phyloP scores from a whole-genome alignment of 192 early-diverging fungal genomes.

The Coemansia sp. region DNA sequence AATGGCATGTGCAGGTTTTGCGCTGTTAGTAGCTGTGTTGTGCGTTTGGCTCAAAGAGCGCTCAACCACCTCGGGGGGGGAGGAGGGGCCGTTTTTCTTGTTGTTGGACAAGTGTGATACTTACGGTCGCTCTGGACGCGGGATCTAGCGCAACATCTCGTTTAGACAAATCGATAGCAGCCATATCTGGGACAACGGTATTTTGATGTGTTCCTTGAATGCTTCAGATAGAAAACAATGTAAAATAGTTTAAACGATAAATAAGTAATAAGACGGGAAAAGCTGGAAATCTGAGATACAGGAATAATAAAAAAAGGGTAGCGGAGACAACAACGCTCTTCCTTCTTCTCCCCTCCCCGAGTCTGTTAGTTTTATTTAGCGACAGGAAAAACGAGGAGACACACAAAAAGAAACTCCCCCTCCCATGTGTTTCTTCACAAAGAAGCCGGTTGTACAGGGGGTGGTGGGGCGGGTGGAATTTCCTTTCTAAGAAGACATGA shows the following conservation, averaged over 20 bases:
- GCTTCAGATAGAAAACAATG: background rate
- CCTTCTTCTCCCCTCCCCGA: no score
- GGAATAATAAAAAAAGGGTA: background rate
- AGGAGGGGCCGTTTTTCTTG: no score
- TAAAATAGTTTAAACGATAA: background rate
- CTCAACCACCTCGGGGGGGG: no score
- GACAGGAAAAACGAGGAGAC: background rate
- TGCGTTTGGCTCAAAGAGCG: background rate
- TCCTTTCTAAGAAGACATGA: background rate
- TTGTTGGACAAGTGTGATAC: background rate
- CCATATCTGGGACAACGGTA: background rate
- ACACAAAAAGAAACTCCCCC: background rate
- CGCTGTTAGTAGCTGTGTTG: no score
- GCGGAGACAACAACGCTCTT: no score
- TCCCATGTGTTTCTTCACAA: background rate
- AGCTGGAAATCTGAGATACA: background rate
- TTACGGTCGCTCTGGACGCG: conserved; percentile 5
- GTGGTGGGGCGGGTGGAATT: no score
- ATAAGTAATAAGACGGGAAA: background rate
- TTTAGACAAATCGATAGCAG: background rate
- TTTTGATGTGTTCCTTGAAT: background rate
- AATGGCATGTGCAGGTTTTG: no score
- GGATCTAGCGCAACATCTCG: background rate
- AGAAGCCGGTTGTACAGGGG: background rate
- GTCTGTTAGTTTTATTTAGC: no score